Conservation (phyloP, 1,284 basidiomycete genomes). For the Ceratobasidium sp. region DNA sequence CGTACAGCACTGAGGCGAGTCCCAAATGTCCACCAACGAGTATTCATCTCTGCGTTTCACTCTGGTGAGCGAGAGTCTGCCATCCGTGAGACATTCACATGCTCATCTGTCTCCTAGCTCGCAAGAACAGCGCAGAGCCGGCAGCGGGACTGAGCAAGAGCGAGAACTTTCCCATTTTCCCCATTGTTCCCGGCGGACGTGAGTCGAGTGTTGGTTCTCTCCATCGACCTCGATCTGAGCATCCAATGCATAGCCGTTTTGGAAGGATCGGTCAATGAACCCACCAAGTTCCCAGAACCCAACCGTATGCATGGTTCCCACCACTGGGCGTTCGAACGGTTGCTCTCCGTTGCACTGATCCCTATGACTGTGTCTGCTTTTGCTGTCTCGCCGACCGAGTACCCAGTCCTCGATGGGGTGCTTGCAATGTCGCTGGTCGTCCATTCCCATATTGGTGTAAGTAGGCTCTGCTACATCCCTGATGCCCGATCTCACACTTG, state of each 20-base stretch:
- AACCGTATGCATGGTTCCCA: slow-evolving; percentile 87
- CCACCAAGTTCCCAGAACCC: slow-evolving; percentile 84
- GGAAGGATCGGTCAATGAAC: slow-evolving; percentile 95
- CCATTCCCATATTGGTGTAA: slow-evolving; percentile 92
- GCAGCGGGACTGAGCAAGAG: slow-evolving; percentile 22
- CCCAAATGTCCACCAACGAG: slow-evolving; percentile 21
- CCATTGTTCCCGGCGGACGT: slow-evolving; percentile 74
- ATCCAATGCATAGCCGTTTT: slow-evolving; percentile 60
- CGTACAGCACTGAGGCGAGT: slow-evolving; percentile 21
- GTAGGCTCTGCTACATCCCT: slow-evolving; percentile 47
- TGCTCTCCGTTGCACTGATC: slow-evolving; percentile 85
- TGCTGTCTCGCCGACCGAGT: slow-evolving; percentile 69
- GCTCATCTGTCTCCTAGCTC: slow-evolving; percentile 27
- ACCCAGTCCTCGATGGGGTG: slow-evolving; percentile 87
- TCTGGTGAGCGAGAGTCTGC: slow-evolving; percentile 13
- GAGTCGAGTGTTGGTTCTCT: slow-evolving; percentile 51
- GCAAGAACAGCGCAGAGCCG: slow-evolving; percentile 23
- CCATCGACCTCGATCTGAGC: slow-evolving; percentile 8
- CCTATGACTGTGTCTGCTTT: slow-evolving; percentile 87
- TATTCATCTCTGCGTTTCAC: slow-evolving; percentile 36
- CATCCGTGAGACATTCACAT: slow-evolving; percentile 14
- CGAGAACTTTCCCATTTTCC: slow-evolving; percentile 33
- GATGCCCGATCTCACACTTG: slow-evolving; percentile 38
- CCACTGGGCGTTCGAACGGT: slow-evolving; percentile 97
- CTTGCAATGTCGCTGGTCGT: slow-evolving; percentile 87